Percentiles rank a stretch among this genome's conserved stretches.
Conservation (phyloP, 2,329 filamentous ascomycete genomes). For the Neonectria hederae region DNA sequence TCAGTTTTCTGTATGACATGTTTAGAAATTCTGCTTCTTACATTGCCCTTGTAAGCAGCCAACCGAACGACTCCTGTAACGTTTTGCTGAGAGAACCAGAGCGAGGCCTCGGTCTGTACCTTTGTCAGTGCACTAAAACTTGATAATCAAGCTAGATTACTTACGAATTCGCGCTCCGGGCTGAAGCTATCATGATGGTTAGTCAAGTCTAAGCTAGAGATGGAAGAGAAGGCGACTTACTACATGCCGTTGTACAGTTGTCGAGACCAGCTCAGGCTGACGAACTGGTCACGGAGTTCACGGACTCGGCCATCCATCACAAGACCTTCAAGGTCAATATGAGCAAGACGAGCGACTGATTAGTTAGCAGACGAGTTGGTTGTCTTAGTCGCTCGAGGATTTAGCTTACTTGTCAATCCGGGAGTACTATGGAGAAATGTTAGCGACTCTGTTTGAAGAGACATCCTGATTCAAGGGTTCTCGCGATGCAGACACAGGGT, state of each 20-base stretch:
- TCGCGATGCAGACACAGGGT: neutral
- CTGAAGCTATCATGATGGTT: conserved; percentile 41
- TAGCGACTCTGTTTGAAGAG: neutral
- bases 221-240: conserved; percentile 45
- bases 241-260: conserved; percentile 60
- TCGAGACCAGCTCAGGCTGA: conserved; percentile 49
- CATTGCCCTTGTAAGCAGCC: conserved; percentile 39
- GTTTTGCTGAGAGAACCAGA: conserved; percentile 64
- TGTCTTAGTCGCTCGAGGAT: neutral
- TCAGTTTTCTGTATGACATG: neutral
- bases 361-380: neutral
- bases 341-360: conserved; percentile 42
- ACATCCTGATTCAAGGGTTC: neutral
- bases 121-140: neutral
- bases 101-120: conserved; percentile 62
- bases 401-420: neutral
- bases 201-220: neutral
- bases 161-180: conserved; percentile 57
- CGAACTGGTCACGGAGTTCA: conserved; percentile 58
- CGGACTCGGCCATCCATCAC: conserved; percentile 64
- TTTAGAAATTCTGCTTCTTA: neutral
- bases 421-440: neutral
- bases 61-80: conserved; percentile 51
- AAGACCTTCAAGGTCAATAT: conserved; percentile 62
- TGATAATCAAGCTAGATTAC: neutral